These are phyloP conservation scores for Flueggea neowawraea DNA, from an alignment of 441 rosid species.

Conservation along the genomic window DNA sequence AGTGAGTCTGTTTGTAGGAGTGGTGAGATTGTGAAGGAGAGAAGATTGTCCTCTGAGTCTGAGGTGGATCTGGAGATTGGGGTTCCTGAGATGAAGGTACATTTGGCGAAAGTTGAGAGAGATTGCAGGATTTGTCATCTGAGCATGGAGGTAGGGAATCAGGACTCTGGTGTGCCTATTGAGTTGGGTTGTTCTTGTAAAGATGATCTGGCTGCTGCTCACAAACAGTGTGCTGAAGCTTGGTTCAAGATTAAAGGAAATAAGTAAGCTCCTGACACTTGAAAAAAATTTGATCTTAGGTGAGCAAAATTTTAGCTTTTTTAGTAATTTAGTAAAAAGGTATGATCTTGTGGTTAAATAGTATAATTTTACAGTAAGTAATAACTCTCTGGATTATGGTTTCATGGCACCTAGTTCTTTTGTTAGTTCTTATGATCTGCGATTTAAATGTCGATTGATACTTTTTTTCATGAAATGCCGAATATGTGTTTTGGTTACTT, in stretches of 20 bases:
- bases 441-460: no score
- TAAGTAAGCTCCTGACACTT: constrained; percentile 41
- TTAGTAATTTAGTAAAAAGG: no score
- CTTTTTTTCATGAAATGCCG: no score
- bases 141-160: constrained; percentile 61
- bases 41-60: constrained; percentile 26
- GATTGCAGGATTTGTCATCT: constrained; percentile 95
- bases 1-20: constrained; percentile 4
- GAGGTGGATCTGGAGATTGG: constrained; percentile 47
- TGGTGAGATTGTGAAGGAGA: constrained; percentile 34
- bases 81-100: constrained; percentile 40
- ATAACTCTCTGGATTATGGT: no score
- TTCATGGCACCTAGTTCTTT: no score
- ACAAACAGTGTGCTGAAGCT: constrained; percentile 88
- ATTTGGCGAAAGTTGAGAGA: constrained; percentile 49
- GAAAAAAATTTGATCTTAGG: not conserved
- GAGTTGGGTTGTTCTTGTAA: constrained; percentile 94
- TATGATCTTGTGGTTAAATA: no score
- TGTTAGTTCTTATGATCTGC: no score
- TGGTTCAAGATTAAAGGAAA: constrained; percentile 98
- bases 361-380: no score
- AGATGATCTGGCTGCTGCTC: constrained; percentile 88
- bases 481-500: no score
- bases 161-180: constrained; percentile 63
- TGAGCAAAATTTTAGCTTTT: no score